Percentiles rank a stretch among this genome's conserved stretches.
phyloP scores from a whole-genome alignment of 2,329 filamentous ascomycete species.

The Pestalotiopsis fici region DNA sequence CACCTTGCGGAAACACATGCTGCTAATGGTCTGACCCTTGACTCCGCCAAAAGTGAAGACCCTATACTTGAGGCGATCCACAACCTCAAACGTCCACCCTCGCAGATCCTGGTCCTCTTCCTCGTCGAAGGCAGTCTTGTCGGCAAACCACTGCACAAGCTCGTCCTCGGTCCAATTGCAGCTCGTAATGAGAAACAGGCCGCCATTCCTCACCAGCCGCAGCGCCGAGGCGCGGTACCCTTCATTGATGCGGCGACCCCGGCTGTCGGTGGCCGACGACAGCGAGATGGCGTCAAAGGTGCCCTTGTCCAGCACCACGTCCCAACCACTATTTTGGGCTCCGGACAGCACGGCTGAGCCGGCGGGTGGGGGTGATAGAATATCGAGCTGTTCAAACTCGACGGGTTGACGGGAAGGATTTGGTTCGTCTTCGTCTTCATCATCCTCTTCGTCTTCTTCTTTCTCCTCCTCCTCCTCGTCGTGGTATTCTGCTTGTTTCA shows the following conservation, averaged over 20 bases:
- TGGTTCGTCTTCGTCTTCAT: slow-evolving; percentile 7
- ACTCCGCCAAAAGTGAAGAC: slow-evolving; percentile 88
- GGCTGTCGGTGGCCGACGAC: slow-evolving; percentile 53
- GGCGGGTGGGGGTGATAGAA: slow-evolving; percentile 47
- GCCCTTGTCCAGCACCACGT: slow-evolving; percentile 95
- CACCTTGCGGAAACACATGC: slow-evolving; percentile 71
- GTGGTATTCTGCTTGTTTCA: slow-evolving; percentile 18
- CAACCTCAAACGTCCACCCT: slow-evolving; percentile 55
- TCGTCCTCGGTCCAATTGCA: slow-evolving; percentile 98
- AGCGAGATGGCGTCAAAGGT: slow-evolving; percentile 95
- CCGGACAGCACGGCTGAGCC: slow-evolving; percentile 7
- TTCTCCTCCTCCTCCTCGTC: slow-evolving; percentile 21
- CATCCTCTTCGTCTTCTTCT: slow-evolving; percentile 24
- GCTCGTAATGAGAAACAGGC: slow-evolving; percentile 83
- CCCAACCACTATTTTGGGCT: slow-evolving; percentile 58
- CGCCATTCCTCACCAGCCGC: slow-evolving; percentile 67
- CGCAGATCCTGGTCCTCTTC: background rate
- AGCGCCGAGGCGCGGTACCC: slow-evolving; percentile 72
- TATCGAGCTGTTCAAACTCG: slow-evolving; percentile 53
- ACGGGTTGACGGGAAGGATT: slow-evolving; percentile 21
- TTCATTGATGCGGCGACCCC: slow-evolving; percentile 67
- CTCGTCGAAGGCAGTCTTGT: slow-evolving; percentile 27
- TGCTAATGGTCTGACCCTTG: slow-evolving; percentile 87
- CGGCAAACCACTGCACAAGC: slow-evolving; percentile 76
- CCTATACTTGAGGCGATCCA: slow-evolving; percentile 75